These are phyloP conservation scores for Microcyclosporella mali DNA, from an alignment of 2,329 filamentous ascomycete genomes.

Conservation along the genomic window DNA sequence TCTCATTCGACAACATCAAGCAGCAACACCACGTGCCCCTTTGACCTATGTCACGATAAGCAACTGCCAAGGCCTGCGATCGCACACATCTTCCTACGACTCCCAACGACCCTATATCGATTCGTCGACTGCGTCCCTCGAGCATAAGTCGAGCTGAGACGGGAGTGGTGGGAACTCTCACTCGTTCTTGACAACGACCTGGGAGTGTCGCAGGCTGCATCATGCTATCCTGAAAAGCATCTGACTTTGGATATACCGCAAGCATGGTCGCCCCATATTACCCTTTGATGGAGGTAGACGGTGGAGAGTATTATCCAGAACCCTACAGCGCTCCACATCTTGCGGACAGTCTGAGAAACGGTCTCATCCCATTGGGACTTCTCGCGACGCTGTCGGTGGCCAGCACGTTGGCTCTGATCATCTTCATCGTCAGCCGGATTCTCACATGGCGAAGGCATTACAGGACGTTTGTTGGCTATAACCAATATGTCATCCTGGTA, in stretches of 20 bases:
- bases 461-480: slow-evolving; percentile 35
- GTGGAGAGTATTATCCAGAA: slow-evolving; percentile 23
- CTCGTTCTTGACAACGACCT: no score
- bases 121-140: no score
- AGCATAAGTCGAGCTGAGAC: no score
- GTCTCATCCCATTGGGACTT: slow-evolving; percentile 27
- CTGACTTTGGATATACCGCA: neutral
- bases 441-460: slow-evolving; percentile 28
- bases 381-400: slow-evolving; percentile 28
- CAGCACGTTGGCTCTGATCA: slow-evolving; percentile 24
- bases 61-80: no score
- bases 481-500: slow-evolving; percentile 64
- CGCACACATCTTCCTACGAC: no score
- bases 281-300: slow-evolving; percentile 18
- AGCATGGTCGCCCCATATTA: slow-evolving; percentile 16
- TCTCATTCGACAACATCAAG: no score
- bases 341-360: slow-evolving; percentile 16
- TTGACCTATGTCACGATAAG: no score
- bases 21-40: no score
- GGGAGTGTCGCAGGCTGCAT: no score
- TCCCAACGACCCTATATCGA: no score
- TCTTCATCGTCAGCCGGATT: slow-evolving; percentile 28
- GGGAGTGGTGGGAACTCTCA: no score
- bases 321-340: slow-evolving; percentile 27
- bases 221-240: no score